Percentiles rank a stretch among this genome's conserved stretches.
Evolutionary conservation across 495 filamentous ascomycete species (phyloP).

Genomic region (Symbiotaphrina buchneri): DNA sequence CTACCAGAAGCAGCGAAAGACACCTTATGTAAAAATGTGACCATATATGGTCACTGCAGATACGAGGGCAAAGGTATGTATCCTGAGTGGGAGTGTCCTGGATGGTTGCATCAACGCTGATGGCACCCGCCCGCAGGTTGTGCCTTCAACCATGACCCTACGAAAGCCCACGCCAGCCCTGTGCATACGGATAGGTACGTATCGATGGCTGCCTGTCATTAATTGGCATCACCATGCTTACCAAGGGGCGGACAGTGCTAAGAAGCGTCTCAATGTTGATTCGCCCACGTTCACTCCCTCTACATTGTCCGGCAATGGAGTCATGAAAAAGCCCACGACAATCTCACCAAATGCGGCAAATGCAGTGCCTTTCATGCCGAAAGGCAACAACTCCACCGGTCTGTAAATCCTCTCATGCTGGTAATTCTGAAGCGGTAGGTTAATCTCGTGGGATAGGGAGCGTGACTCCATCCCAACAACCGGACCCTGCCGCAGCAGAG

Average conservation of each 20-base stretch:
- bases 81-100: constrained; percentile 1
- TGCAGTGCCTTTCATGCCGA: constrained; percentile 82
- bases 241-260: constrained; percentile 26
- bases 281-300: constrained; percentile 87
- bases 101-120: constrained; percentile 4
- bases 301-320: constrained; percentile 24
- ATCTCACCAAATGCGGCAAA: constrained; percentile 75
- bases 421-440: not conserved
- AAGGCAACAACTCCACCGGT: constrained; percentile 14
- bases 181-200: constrained; percentile 22
- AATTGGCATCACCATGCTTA: constrained; percentile 2
- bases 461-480: constrained; percentile 13
- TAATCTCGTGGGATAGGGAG: not conserved
- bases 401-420: constrained; percentile 10
- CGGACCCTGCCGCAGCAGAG: constrained; percentile 18
- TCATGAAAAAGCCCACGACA: constrained; percentile 35
- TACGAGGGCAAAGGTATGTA: constrained; percentile 58
- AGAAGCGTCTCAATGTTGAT: constrained; percentile 81
- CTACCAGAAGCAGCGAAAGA: constrained; percentile 48
- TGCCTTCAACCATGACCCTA: constrained; percentile 71
- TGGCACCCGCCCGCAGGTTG: constrained; percentile 39
- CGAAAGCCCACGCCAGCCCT: constrained; percentile 26
- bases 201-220: constrained; percentile 30
- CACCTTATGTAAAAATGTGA: constrained; percentile 77
- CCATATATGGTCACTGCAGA: constrained; percentile 84